phyloP scores from a whole-genome alignment of 345 rosid species.

The Hibiscus trionum region DNA sequence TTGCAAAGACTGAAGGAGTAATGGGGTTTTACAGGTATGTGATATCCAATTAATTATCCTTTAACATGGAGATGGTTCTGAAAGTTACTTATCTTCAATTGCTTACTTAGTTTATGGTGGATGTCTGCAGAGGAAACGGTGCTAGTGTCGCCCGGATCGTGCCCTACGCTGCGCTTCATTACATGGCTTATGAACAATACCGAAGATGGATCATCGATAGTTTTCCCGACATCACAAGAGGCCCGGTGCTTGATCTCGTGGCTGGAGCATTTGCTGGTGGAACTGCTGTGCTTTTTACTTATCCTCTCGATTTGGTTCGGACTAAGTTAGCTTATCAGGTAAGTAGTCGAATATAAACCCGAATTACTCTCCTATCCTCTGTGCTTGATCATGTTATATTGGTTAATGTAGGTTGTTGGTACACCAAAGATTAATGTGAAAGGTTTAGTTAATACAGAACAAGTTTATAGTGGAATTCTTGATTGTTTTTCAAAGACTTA shows the following conservation, averaged over 20 bases:
- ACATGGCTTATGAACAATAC: slow-evolving; percentile 86
- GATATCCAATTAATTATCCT: background rate
- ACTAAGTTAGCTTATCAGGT: slow-evolving; percentile 95
- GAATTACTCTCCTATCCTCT: no score
- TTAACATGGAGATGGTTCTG: background rate
- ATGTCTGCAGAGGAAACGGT: slow-evolving; percentile 66
- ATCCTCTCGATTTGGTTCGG: slow-evolving; percentile 83
- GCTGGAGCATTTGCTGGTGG: slow-evolving; percentile 94
- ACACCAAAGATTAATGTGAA: slow-evolving; percentile 37
- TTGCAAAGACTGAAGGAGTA: slow-evolving; percentile 70
- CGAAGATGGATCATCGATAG: slow-evolving; percentile 75
- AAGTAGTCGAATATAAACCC: slow-evolving; percentile 2
- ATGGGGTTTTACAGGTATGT: slow-evolving; percentile 84
- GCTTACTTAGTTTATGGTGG: slow-evolving; percentile 7
- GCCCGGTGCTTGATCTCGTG: slow-evolving; percentile 86
- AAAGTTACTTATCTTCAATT: background rate
- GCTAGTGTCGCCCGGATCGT: slow-evolving; percentile 91
- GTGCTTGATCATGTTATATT: slow-evolving; percentile 7
- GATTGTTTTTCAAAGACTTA: slow-evolving; percentile 77
- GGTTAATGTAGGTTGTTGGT: slow-evolving; percentile 54
- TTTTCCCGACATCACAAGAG: slow-evolving; percentile 57
- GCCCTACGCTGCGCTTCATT: slow-evolving; percentile 93
- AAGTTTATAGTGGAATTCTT: slow-evolving; percentile 52
- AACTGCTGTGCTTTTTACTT: slow-evolving; percentile 85
- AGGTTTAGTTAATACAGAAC: slow-evolving; percentile 32